These are phyloP conservation scores for Trametes elegans DNA, from an alignment of 768 basidiomycete species.

Conservation along the genomic window DNA sequence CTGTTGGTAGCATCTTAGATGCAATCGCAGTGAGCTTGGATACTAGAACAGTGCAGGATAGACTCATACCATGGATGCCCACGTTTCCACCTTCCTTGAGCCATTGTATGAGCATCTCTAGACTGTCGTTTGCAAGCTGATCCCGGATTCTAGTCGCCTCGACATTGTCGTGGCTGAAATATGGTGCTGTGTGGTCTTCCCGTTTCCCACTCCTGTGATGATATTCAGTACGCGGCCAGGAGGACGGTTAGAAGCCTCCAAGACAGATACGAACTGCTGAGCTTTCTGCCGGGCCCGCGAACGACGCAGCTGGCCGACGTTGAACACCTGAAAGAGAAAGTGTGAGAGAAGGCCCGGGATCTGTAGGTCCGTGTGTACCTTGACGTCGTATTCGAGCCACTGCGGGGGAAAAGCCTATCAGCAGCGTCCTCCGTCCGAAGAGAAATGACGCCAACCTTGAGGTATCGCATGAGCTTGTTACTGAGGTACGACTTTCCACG, in stretches of 20 bases:
- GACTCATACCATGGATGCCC: constrained; percentile 94
- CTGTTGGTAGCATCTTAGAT: constrained; percentile 92
- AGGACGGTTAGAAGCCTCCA: no score
- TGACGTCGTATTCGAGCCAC: constrained; percentile 99
- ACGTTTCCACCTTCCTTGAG: constrained; percentile 94
- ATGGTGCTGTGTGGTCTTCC: constrained; percentile 88
- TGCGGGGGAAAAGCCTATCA: constrained; percentile 30
- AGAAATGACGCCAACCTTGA: constrained; percentile 58
- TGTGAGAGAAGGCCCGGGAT: background rate
- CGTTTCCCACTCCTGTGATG: constrained; percentile 67
- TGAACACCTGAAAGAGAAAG: constrained; percentile 73
- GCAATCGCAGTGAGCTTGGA: background rate
- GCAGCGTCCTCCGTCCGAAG: background rate
- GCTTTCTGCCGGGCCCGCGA: constrained; percentile 80
- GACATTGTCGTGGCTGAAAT: constrained; percentile 84
- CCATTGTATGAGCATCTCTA: constrained; percentile 96
- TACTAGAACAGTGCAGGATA: constrained; percentile 24
- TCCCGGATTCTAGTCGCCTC: constrained; percentile 79
- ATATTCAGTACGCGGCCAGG: background rate
- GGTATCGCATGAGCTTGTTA: constrained; percentile 95
- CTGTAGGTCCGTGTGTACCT: constrained; percentile 48
- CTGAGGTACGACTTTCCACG: constrained; percentile 97
- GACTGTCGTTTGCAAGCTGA: constrained; percentile 81
- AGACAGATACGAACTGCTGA: constrained; percentile 50
- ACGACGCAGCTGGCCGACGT: constrained; percentile 92